These are phyloP conservation scores for Solanum clarkiae DNA, from an alignment of 257 asterid species.

Conservation along the genomic window DNA sequence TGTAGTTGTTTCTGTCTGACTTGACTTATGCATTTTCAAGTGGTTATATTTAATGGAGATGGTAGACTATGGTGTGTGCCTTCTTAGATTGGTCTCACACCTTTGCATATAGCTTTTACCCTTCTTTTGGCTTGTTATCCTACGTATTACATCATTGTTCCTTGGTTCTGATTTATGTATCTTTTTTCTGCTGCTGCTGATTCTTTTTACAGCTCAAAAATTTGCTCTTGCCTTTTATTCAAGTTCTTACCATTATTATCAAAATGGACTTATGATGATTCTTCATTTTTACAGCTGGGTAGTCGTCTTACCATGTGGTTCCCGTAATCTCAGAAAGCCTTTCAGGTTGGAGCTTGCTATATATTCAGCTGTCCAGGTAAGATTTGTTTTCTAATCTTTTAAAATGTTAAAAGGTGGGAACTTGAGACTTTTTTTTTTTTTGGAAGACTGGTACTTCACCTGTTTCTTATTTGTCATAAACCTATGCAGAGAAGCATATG, in stretches of 20 bases:
- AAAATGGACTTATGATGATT: neutral
- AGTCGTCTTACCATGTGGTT: slow-evolving; percentile 79
- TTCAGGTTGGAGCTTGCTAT: slow-evolving; percentile 89
- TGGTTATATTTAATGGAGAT: neutral
- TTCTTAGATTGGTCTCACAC: neutral
- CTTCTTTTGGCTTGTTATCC: neutral
- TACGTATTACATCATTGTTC: neutral
- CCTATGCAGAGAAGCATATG: neutral
- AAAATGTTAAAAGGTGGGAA: neutral
- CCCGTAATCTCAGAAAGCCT: slow-evolving; percentile 57
- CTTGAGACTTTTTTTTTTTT: neutral
- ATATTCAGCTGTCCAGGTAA: slow-evolving; percentile 56
- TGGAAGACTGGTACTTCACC: neutral
- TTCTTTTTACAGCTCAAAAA: neutral
- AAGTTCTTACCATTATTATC: neutral
- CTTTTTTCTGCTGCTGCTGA: neutral
- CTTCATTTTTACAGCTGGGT: slow-evolving; percentile 57
- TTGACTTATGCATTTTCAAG: neutral
- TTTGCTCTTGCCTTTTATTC: neutral
- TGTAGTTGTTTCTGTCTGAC: neutral
- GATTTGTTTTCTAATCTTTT: neutral
- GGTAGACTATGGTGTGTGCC: neutral
- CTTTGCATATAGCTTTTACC: neutral
- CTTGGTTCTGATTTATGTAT: neutral
- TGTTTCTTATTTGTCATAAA: neutral